Evolutionary conservation across 495 filamentous ascomycete species (phyloP).

Genomic region (Xylaria longipes): DNA sequence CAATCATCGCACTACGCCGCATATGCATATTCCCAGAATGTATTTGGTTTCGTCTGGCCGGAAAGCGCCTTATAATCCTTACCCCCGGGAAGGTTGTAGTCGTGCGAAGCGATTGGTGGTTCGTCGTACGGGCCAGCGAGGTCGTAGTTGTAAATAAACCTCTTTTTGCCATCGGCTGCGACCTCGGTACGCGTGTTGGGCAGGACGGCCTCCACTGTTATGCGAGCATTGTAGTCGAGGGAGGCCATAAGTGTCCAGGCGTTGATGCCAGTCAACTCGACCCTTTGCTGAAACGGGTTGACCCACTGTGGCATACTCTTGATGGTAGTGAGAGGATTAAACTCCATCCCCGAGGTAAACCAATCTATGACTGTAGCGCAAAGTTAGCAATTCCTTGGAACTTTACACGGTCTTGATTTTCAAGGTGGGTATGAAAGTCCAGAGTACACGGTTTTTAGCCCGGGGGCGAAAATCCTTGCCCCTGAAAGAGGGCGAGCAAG

Average conservation of each 20-base stretch:
- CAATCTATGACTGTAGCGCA: constrained; percentile 9
- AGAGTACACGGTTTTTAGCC: not conserved
- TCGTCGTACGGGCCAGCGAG: constrained; percentile 21
- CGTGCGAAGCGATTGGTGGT: not conserved
- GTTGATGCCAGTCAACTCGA: constrained; percentile 40
- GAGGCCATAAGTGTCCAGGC: constrained; percentile 39
- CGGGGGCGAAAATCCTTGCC: not conserved
- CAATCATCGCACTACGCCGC: no score
- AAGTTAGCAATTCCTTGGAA: not conserved
- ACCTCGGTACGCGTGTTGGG: constrained; percentile 26
- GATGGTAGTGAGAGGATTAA: not conserved
- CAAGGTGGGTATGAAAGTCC: not conserved
- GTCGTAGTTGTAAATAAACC: constrained; percentile 21
- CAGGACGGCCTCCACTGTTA: constrained; percentile 31
- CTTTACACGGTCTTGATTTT: not conserved
- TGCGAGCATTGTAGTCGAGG: constrained; percentile 36
- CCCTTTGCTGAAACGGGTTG: constrained; percentile 32
- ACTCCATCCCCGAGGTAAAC: not conserved
- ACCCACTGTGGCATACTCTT: constrained; percentile 30
- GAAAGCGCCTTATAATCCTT: not conserved
- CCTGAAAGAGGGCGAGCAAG: not conserved
- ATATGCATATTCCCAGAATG: not conserved
- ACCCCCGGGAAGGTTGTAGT: constrained; percentile 19
- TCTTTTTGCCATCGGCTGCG: constrained; percentile 29
- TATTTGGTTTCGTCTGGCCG: not conserved